Evolutionary conservation across 495 filamentous ascomycete species (phyloP), one percentile per base, ranked within the genome.

Genomic region (Hyaloscypha hepaticicola): DNA sequence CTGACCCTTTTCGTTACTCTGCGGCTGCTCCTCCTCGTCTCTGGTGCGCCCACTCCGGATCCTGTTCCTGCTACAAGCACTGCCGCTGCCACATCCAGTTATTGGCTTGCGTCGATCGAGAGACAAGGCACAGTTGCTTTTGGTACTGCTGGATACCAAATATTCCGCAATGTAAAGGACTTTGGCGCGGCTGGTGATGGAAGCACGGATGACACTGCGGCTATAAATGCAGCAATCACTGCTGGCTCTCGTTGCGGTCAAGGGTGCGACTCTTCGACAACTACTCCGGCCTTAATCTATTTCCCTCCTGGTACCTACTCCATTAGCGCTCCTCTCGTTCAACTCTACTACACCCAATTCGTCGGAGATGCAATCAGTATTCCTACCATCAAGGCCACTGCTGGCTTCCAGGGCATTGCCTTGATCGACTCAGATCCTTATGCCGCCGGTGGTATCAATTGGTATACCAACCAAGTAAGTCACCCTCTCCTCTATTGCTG

Each of bases 381-480:
- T 3, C 94, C 94, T 1, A 88, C 87, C 0, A 80, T 98, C 74
- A 92, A 93, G 79, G 95, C 89, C 1, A 74, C 85, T 0, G 71
- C 88, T 8, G 73, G 73, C 65, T 98, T 98, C 72, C 52, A 77
- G 4, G 95, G 95, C 66, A 96, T 97, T 76, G 94, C 87, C 22
- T 82, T 99, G 25, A 92, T 99, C 70, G 93, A 97, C 70, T 80
- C 91, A 9, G 90, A 99, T 68, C 93, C 93, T 0, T 98, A 99
- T 72, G 76, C 79, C 26, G 70, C 83, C 29, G 76, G 79, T 6
- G 80, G 82, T 55, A 70, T 63, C 25, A 85, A 86, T 72, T 86
- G 77, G 77, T 97, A 88, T 77, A 92, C 88, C 68, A 96, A 96
- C 76, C 52, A 62, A 27, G 63, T 55, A 55, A 11, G 49, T 52